Conservation (phyloP, 306 rosid genomes). For the Medicago arabica region DNA sequence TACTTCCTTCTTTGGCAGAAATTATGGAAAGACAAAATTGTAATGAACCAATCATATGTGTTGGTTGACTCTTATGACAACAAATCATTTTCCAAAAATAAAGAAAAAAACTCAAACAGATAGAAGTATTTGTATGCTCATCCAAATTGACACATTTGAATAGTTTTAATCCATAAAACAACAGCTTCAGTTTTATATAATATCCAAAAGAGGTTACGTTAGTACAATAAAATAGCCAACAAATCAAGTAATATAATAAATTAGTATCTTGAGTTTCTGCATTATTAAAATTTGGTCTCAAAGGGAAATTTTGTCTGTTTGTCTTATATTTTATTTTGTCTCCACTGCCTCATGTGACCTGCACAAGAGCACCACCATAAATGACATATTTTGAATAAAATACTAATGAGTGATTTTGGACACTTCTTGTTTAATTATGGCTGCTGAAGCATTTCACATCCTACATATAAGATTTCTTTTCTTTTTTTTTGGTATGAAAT, state of each 20-base stretch:
- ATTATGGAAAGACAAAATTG: neutral
- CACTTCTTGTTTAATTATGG: neutral
- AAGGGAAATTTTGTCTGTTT: neutral
- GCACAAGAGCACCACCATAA: neutral
- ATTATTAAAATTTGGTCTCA: neutral
- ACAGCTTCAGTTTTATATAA: constrained; percentile 25
- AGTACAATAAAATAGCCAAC: neutral
- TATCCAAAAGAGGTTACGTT: neutral
- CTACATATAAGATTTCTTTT: too few species aligned
- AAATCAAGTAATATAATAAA: constrained; percentile 1
- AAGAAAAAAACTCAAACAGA: neutral
- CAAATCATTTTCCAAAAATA: neutral
- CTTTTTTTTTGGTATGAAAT: neutral
- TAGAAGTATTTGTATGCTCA: constrained; percentile 1
- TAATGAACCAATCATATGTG: neutral
- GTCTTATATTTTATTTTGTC: neutral
- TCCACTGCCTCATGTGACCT: neutral
- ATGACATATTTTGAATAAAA: constrained; percentile 23
- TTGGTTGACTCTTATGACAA: neutral
- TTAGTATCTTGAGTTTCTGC: neutral
- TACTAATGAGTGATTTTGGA: constrained; percentile 3
- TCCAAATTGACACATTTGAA: neutral
- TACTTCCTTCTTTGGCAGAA: neutral
- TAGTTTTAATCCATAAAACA: neutral
- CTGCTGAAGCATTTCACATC: neutral